phyloP scores from a whole-genome alignment of 768 basidiomycete genomes.

The Clitopilus hobsonii region DNA sequence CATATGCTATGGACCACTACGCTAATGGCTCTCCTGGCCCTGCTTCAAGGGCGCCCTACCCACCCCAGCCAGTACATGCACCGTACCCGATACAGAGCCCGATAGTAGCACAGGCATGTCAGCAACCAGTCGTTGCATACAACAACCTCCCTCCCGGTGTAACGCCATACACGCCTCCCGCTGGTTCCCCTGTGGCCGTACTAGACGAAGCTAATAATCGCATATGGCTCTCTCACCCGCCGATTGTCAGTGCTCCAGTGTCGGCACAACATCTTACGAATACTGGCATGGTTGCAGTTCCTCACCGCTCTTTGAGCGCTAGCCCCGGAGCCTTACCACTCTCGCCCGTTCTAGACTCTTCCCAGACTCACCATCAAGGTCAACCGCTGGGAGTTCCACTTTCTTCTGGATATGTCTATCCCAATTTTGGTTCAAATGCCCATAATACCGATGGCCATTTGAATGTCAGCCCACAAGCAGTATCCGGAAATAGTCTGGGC shows the following conservation, averaged over 20 bases:
- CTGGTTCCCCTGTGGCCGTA: neutral
- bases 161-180: neutral
- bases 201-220: neutral
- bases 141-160: neutral
- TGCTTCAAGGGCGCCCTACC: neutral
- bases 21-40: too few species aligned
- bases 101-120: neutral
- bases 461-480: neutral
- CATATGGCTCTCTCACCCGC: neutral
- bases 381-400: neutral
- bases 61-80: neutral
- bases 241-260: neutral
- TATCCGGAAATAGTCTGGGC: neutral
- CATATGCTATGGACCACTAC: neutral
- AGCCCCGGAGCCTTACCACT: neutral
- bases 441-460: neutral
- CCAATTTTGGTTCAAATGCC: neutral
- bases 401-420: neutral
- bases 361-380: neutral
- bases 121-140: neutral
- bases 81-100: neutral
- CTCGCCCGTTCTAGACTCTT: neutral
- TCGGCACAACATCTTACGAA: neutral
- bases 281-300: conserved; percentile 3
- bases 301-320: conserved; percentile 48